Percentiles rank a stretch among this genome's conserved stretches.
Evolutionary conservation across 805 yeast species (phyloP).

Genomic region (Candida tallmaniae): DNA sequence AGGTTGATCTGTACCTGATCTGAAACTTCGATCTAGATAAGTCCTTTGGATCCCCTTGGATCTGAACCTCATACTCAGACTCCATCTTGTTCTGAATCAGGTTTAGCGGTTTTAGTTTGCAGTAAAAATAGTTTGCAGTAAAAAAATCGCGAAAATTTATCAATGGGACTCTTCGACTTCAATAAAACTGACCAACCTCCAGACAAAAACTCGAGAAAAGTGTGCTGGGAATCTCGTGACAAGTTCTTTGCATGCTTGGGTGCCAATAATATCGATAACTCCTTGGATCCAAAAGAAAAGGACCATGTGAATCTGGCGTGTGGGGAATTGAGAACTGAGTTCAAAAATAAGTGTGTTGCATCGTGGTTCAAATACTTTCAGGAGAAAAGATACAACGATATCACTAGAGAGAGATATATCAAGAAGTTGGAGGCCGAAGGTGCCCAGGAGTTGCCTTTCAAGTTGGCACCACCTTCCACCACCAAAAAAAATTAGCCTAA

Average conservation of each 20-base stretch:
- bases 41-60: constrained; percentile 12
- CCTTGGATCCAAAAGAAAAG: constrained; percentile 52
- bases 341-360: constrained; percentile 72
- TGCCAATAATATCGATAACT: constrained; percentile 60
- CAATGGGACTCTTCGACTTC: constrained; percentile 4
- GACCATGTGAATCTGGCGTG: constrained; percentile 53
- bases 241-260: constrained; percentile 71
- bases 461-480: constrained; percentile 16
- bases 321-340: constrained; percentile 49
- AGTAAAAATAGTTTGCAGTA: too few species aligned
- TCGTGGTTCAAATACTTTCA: constrained; percentile 90
- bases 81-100: too few species aligned
- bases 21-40: constrained; percentile 30
- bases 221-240: constrained; percentile 92
- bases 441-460: constrained; percentile 38
- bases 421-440: constrained; percentile 70
- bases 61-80: constrained; percentile 3
- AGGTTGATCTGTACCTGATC: constrained; percentile 32
- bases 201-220: constrained; percentile 61
- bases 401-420: constrained; percentile 62
- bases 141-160: too few species aligned
- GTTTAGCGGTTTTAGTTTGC: too few species aligned
- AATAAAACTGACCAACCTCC: constrained; percentile 33
- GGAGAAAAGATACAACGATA: constrained; percentile 78
- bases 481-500: background rate